Evolutionary conservation across 306 rosid genomes (phyloP).

Genomic region (Carpinus viminea): DNA sequence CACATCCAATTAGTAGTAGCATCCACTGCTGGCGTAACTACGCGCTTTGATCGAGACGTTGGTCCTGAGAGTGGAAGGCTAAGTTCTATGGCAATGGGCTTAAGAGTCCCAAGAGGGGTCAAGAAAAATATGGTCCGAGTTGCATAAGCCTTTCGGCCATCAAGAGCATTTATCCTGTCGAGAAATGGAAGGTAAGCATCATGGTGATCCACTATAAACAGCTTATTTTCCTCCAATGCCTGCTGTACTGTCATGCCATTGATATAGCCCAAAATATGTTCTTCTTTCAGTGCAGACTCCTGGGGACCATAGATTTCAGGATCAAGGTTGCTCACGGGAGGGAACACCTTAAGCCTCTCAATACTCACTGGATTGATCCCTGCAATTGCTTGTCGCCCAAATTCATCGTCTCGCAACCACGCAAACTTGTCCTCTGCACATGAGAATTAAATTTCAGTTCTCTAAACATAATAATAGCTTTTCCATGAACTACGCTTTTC

Average conservation of each 20-base stretch:
- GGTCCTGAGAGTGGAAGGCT: conserved; percentile 71
- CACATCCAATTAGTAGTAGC: conserved; percentile 86
- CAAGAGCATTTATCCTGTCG: conserved; percentile 74
- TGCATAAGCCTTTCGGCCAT: conserved; percentile 89
- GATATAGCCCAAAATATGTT: conserved; percentile 69
- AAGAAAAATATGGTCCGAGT: conserved; percentile 73
- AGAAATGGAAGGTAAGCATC: conserved; percentile 84
- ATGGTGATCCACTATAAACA: conserved; percentile 81
- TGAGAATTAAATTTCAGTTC: not conserved
- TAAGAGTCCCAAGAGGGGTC: conserved; percentile 70
- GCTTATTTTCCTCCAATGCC: conserved; percentile 72
- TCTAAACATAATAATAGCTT: not conserved
- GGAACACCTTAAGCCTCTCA: conserved; percentile 72
- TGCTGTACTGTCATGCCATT: conserved; percentile 87
- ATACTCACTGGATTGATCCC: conserved; percentile 86
- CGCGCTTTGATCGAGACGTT: conserved; percentile 56
- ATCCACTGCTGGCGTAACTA: conserved; percentile 67
- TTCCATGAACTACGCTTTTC: no score
- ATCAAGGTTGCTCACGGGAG: conserved; percentile 88
- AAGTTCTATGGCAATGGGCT: conserved; percentile 90
- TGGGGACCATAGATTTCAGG: conserved; percentile 66
- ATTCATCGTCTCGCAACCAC: conserved; percentile 96
- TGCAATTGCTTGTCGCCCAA: conserved; percentile 86
- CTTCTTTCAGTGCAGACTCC: conserved; percentile 85
- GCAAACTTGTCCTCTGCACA: conserved; percentile 86